These are phyloP conservation scores for Suhomyces kilbournensis DNA, from an alignment of 805 yeast species.

Conservation along the genomic window DNA sequence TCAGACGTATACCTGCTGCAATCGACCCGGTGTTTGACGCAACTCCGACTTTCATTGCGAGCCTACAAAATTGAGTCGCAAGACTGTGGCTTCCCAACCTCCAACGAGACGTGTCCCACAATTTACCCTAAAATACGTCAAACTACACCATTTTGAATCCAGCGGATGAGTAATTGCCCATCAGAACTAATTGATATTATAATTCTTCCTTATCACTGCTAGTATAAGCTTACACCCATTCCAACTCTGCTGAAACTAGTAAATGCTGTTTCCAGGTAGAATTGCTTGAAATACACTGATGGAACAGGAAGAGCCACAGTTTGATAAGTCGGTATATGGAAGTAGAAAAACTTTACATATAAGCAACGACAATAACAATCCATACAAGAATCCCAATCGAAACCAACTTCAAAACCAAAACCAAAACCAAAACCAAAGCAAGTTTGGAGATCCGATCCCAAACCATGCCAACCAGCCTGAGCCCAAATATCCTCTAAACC, in stretches of 20 bases:
- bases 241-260: not conserved
- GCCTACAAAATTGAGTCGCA: not conserved
- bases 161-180: too few species aligned
- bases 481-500: constrained; percentile 1
- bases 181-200: too few species aligned
- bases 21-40: not conserved
- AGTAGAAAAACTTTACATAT: constrained; percentile 4
- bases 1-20: not conserved
- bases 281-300: constrained; percentile 1
- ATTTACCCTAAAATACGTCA: not conserved
- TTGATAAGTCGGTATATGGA: constrained; percentile 4
- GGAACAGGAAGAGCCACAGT: constrained; percentile 14
- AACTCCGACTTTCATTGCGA: not conserved
- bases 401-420: not conserved
- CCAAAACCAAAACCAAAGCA: not conserved
- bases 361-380: not conserved
- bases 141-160: not conserved
- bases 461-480: not conserved
- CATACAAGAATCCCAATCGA: not conserved
- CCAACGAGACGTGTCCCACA: not conserved
- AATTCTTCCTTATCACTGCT: too few species aligned
- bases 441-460: not conserved
- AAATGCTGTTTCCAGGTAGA: not conserved
- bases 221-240: not conserved
- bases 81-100: not conserved